Evolutionary conservation across 2,329 filamentous ascomycete genomes (phyloP), one percentile per base, ranked within the genome.

Genomic region (Diaporthe humulicola): DNA sequence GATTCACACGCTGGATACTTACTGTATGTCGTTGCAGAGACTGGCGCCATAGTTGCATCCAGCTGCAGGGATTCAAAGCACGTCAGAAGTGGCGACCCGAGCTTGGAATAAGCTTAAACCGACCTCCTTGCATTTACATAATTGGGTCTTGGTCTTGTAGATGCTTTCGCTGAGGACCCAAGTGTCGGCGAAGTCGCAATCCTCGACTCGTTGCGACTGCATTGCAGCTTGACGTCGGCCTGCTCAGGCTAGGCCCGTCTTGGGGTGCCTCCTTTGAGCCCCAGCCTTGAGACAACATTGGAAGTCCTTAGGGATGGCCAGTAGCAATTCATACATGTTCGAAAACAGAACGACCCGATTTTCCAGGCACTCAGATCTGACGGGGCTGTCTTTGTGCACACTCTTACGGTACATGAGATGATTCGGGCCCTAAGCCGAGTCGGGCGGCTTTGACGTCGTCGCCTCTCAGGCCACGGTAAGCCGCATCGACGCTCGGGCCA

Each of bases 401-500:
- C 14, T 52, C 22, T 40, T 12, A 28, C n/a, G n/a, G n/a, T n/a
- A n/a, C 30, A 12, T 14, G 9, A 38, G 30, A 28, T 28, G 10
- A 25, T 10, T 10, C 22, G 14, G 64, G n/a, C 15, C 64, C 45
- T 69, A 54, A 40, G 14, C 64, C 48, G 48, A 54, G 48, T 30
- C 64, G 48, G 64, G 48, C 48, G 45, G 25, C 48, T 19, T 69
- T 54, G 64, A 54, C 64, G 64, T 69, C 33, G 64, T 69, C 64
- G 64, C 64, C 72, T 52, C 42, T 56, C 28, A 76, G 75, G 75
- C 73, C 75, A 76, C 75, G 67, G 75, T 76, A 76, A 69, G 75
- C 75, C 69, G 69, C 52, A 76, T 56, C 64, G 42, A 52, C 58
- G 67, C 74, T 74, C 61, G 74, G 71, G 71, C 74, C 60, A 73